A percentile compares a stretch with the other conserved stretches of the same genome.
These are phyloP conservation scores for Paramecium pentaurelia DNA, from an alignment of 73 alveolate genomes.

Conservation along the genomic window DNA sequence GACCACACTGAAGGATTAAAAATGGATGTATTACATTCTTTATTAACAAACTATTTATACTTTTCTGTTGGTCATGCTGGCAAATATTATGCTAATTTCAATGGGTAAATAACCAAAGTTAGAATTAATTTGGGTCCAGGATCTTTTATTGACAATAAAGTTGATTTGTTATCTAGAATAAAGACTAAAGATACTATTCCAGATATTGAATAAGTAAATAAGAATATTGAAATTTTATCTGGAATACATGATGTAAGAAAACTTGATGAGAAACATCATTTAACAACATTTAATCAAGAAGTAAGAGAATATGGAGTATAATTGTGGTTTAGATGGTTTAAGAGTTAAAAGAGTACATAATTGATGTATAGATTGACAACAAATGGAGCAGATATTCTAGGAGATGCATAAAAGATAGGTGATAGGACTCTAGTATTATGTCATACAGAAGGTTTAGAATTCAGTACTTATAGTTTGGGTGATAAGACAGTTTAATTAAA, in stretches of 20 bases:
- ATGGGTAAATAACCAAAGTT: slow-evolving; percentile 13
- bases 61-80: slow-evolving; percentile 32
- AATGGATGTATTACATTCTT: slow-evolving; percentile 14
- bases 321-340: slow-evolving; percentile 31
- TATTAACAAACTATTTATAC: not conserved
- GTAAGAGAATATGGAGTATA: slow-evolving; percentile 29
- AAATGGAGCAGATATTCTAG: not conserved
- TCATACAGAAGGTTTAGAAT: slow-evolving; percentile 8
- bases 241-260: slow-evolving; percentile 36
- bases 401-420: slow-evolving; percentile 9
- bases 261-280: not conserved
- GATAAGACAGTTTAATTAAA: not conserved
- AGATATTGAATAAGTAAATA: not conserved
- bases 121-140: slow-evolving; percentile 50
- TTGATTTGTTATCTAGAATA: not conserved
- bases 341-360: not conserved
- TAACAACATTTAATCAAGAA: not conserved
- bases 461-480: not conserved
- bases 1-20: slow-evolving; percentile 15
- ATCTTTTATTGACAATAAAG: not conserved
- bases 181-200: slow-evolving; percentile 33
- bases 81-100: slow-evolving; percentile 28
- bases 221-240: not conserved
- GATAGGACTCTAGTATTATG: not conserved
- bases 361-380: not conserved